phyloP scores from a whole-genome alignment of 768 basidiomycete species.

The Lentinula lateritia region DNA sequence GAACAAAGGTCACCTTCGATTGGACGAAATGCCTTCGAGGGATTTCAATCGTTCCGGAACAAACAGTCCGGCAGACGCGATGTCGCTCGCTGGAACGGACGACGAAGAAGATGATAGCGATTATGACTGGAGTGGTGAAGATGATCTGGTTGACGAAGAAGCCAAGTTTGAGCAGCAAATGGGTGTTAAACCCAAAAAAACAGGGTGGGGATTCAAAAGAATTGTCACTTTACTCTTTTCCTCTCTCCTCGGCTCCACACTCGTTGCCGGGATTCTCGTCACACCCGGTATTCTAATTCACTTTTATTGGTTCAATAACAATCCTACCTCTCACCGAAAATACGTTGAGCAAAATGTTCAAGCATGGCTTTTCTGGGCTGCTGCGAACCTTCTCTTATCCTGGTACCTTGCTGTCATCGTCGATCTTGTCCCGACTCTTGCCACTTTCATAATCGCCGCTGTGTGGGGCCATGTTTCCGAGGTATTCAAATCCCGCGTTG shows the following conservation, averaged over 20 bases:
- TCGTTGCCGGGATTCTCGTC: conserved; percentile 58
- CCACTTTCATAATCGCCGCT: conserved; percentile 46
- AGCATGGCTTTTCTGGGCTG: conserved; percentile 82
- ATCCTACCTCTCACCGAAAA: conserved; percentile 48
- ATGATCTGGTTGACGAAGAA: conserved; percentile 67
- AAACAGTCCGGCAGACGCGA: conserved; percentile 21
- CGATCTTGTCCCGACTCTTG: conserved; percentile 57
- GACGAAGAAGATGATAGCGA: conserved; percentile 52
- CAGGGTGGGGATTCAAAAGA: conserved; percentile 50
- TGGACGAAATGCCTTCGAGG: not conserved
- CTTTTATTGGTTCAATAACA: conserved; percentile 64
- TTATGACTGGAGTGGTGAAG: conserved; percentile 79
- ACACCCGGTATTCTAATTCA: conserved; percentile 59
- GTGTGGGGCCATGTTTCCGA: conserved; percentile 79
- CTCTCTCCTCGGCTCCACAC: conserved; percentile 64
- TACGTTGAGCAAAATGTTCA: conserved; percentile 63
- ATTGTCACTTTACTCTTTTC: conserved; percentile 60
- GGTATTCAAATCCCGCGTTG: conserved; percentile 55
- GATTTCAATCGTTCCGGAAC: conserved; percentile 14
- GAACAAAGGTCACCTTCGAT: conserved; percentile 14
- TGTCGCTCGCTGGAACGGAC: conserved; percentile 49
- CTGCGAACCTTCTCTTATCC: conserved; percentile 69
- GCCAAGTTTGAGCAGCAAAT: conserved; percentile 59
- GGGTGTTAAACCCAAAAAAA: conserved; percentile 39
- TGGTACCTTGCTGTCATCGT: conserved; percentile 75